phyloP scores from a whole-genome alignment of 768 basidiomycete genomes.

The Trametes punicea region DNA sequence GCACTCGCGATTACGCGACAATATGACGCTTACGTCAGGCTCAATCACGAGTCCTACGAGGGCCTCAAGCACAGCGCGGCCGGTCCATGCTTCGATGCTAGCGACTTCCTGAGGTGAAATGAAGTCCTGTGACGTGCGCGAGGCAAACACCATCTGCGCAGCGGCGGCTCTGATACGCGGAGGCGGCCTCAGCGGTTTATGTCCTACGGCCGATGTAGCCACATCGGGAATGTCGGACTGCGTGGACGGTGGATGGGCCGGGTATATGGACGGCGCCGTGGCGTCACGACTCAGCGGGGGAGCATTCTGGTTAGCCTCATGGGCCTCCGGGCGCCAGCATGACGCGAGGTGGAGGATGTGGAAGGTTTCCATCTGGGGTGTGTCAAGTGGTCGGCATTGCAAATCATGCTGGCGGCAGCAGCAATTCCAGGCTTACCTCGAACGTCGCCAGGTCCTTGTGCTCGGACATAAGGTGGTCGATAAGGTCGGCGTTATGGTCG shows the following conservation, averaged over 20 bases:
- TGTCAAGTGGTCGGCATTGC: background rate
- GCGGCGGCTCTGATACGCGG: slow-evolving; percentile 68
- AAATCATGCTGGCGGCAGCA: slow-evolving; percentile 2
- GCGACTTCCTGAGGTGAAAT: slow-evolving; percentile 67
- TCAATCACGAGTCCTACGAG: slow-evolving; percentile 47
- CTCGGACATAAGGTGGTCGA: slow-evolving; percentile 49
- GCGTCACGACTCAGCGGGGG: slow-evolving; percentile 47
- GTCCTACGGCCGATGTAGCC: slow-evolving; percentile 11
- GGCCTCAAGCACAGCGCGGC: slow-evolving; percentile 57
- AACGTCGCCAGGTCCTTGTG: slow-evolving; percentile 58
- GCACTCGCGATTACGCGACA: background rate
- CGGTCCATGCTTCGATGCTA: slow-evolving; percentile 59
- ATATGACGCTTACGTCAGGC: slow-evolving; percentile 42
- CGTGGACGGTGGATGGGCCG: slow-evolving; percentile 21
- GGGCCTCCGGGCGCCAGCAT: slow-evolving; percentile 50
- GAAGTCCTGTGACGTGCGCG: slow-evolving; percentile 66
- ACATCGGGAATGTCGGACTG: slow-evolving; percentile 20
- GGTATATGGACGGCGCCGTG: slow-evolving; percentile 37
- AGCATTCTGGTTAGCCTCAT: slow-evolving; percentile 19
- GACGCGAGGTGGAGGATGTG: slow-evolving; percentile 77
- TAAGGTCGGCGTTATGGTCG: slow-evolving; percentile 65
- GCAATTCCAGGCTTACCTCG: slow-evolving; percentile 46
- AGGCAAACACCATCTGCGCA: slow-evolving; percentile 81
- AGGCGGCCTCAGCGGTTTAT: slow-evolving; percentile 12
- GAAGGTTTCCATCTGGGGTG: slow-evolving; percentile 76